Conservation (phyloP, 2,329 filamentous ascomycete genomes). For the Claviceps sp. region DNA sequence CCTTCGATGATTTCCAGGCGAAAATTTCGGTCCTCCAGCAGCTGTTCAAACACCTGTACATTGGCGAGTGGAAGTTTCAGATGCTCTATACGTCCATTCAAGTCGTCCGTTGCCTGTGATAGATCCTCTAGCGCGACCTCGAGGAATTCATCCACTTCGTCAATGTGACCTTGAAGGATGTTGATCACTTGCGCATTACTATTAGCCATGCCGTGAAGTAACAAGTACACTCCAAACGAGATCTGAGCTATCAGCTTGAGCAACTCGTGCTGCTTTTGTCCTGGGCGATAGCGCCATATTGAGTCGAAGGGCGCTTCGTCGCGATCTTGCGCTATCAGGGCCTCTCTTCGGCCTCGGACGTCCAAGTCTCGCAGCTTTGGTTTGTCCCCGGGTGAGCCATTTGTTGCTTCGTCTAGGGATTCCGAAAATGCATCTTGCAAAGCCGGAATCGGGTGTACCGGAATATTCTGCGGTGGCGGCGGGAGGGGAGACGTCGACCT, state of each 20-base stretch:
- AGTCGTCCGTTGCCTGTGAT: slow-evolving; percentile 61
- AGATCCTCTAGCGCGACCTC: slow-evolving; percentile 80
- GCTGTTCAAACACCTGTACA: slow-evolving; percentile 67
- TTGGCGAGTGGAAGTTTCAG: slow-evolving; percentile 76
- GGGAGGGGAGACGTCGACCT: slow-evolving; percentile 8
- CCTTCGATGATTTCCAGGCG: slow-evolving; percentile 70
- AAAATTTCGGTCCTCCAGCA: slow-evolving; percentile 76
- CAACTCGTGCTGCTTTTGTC: slow-evolving; percentile 72
- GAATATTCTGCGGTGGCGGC: slow-evolving; percentile 12
- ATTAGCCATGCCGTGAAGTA: slow-evolving; percentile 76
- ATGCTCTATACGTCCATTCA: slow-evolving; percentile 66
- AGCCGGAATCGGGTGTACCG: slow-evolving; percentile 53
- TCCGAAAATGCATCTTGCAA: slow-evolving; percentile 78
- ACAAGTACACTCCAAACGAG: slow-evolving; percentile 79
- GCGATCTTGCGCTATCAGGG: slow-evolving; percentile 53
- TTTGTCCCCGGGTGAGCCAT: slow-evolving; percentile 29
- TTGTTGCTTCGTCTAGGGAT: slow-evolving; percentile 59
- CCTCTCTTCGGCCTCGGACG: slow-evolving; percentile 49
- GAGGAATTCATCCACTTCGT: slow-evolving; percentile 85
- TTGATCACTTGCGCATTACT: slow-evolving; percentile 77
- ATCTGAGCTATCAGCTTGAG: slow-evolving; percentile 87
- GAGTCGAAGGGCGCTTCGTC: slow-evolving; percentile 60
- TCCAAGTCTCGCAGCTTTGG: slow-evolving; percentile 40
- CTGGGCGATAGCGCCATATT: slow-evolving; percentile 61
- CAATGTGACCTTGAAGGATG: slow-evolving; percentile 83